These are phyloP conservation scores for Polychaeton citri DNA, from an alignment of 2,329 filamentous ascomycete species.

Conservation along the genomic window DNA sequence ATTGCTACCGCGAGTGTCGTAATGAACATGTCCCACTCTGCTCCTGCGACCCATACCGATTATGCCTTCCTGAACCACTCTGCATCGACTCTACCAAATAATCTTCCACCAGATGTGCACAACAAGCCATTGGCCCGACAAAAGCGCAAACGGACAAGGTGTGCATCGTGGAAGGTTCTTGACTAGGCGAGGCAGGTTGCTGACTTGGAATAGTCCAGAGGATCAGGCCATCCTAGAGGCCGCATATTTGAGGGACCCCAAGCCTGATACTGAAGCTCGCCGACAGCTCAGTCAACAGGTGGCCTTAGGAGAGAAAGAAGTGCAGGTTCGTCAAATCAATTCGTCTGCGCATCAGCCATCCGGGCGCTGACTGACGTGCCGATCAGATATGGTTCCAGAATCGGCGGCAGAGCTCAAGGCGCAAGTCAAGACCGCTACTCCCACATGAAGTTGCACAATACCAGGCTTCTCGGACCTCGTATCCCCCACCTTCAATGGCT, in stretches of 20 bases:
- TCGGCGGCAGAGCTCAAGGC: conserved; percentile 78
- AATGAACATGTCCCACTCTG: background rate
- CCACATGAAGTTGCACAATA: conserved; percentile 54
- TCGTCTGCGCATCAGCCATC: background rate
- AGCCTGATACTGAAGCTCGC: conserved; percentile 82
- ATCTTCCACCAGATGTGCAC: conserved; percentile 38
- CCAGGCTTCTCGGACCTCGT: conserved; percentile 14
- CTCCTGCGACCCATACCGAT: background rate
- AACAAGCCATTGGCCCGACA: conserved; percentile 47
- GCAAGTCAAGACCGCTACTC: conserved; percentile 73
- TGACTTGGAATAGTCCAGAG: conserved; percentile 47
- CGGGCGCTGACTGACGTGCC: conserved; percentile 2
- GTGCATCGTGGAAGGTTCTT: conserved; percentile 8
- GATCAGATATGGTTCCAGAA: conserved; percentile 95
- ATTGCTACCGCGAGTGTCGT: conserved; percentile 2
- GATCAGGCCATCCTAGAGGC: conserved; percentile 82
- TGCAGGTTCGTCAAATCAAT: conserved; percentile 73
- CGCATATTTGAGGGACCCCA: conserved; percentile 72
- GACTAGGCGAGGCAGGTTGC: background rate
- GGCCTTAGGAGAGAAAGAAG: conserved; percentile 85
- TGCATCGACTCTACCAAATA: conserved; percentile 41
- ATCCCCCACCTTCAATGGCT: background rate
- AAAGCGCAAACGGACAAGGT: conserved; percentile 50
- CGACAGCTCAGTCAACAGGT: conserved; percentile 74
- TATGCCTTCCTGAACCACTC: conserved; percentile 50